phyloP scores from a whole-genome alignment of 2,329 filamentous ascomycete genomes.

The Macrophomina tecta region DNA sequence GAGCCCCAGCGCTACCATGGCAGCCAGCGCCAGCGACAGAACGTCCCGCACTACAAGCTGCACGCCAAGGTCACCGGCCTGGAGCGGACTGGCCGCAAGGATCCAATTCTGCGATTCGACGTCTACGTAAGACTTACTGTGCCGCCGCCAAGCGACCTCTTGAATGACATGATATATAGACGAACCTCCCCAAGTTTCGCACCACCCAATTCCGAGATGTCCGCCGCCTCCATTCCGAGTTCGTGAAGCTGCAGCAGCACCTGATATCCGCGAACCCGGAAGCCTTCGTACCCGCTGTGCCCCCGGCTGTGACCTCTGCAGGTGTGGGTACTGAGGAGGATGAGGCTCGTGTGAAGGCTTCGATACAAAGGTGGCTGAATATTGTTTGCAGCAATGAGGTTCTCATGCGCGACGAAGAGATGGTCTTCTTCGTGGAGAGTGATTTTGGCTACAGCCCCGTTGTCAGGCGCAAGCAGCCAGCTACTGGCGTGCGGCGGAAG shows the following conservation, averaged over 20 bases:
- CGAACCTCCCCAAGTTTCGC: slow-evolving; percentile 96
- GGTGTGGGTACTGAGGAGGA: slow-evolving; percentile 97
- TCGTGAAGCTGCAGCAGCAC: slow-evolving; percentile 94
- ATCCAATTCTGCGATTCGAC: slow-evolving; percentile 92
- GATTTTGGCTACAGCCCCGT: slow-evolving; percentile 98
- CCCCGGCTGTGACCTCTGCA: slow-evolving; percentile 90
- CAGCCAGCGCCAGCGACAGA: slow-evolving; percentile 46
- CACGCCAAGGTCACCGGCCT: slow-evolving; percentile 94
- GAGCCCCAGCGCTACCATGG: slow-evolving; percentile 56
- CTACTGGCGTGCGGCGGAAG: slow-evolving; percentile 92
- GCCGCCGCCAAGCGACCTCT: background rate
- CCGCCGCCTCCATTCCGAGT: slow-evolving; percentile 92
- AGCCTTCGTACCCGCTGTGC: slow-evolving; percentile 90
- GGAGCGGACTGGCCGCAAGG: slow-evolving; percentile 92
- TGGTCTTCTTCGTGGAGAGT: slow-evolving; percentile 98
- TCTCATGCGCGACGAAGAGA: slow-evolving; percentile 93
- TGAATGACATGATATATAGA: slow-evolving; percentile 60
- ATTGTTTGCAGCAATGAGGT: slow-evolving; percentile 91
- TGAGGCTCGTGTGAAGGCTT: slow-evolving; percentile 83
- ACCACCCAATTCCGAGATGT: slow-evolving; percentile 99
- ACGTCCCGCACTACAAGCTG: slow-evolving; percentile 76
- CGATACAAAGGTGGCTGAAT: slow-evolving; percentile 94
- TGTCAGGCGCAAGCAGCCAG: slow-evolving; percentile 93
- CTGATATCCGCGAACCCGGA: slow-evolving; percentile 98
- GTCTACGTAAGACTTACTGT: slow-evolving; percentile 74